These are phyloP conservation scores for Calonectria hawksworthii DNA, from an alignment of 2,329 filamentous ascomycete species.

Conservation along the genomic window DNA sequence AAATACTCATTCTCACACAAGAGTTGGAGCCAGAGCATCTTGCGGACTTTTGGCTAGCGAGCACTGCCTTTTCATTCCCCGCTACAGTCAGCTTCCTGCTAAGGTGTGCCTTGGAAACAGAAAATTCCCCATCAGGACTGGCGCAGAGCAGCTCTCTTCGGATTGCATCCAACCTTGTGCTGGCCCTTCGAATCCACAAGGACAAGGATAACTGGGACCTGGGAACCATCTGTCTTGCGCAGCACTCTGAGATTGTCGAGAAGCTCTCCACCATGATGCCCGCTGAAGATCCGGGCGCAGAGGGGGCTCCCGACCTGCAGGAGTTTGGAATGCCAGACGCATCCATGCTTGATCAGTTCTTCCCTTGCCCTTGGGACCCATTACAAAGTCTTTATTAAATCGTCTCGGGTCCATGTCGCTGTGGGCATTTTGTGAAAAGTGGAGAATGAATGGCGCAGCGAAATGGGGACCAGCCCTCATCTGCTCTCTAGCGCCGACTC, in stretches of 20 bases:
- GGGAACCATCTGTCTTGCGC: constrained; percentile 63
- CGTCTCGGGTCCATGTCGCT: background rate
- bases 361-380: constrained; percentile 54
- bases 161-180: constrained; percentile 59
- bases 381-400: constrained; percentile 50
- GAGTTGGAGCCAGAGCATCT: constrained; percentile 60
- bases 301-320: constrained; percentile 33
- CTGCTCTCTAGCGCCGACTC: background rate
- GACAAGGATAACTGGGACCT: constrained; percentile 62
- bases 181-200: constrained; percentile 55
- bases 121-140: constrained; percentile 51
- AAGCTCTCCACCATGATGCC: constrained; percentile 53
- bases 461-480: background rate
- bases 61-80: constrained; percentile 61
- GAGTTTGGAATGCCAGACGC: constrained; percentile 50
- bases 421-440: background rate
- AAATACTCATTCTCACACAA: constrained; percentile 62
- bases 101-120: constrained; percentile 61
- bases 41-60: constrained; percentile 64
- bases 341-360: constrained; percentile 53
- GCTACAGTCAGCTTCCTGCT: constrained; percentile 65
- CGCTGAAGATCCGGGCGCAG: constrained; percentile 35
- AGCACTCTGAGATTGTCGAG: constrained; percentile 62
- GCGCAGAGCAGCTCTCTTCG: constrained; percentile 55
- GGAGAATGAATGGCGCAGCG: background rate